Base-by-base conservation (phyloP, 1,284 basidiomycete species). In the Leccinum fallax region DNA sequence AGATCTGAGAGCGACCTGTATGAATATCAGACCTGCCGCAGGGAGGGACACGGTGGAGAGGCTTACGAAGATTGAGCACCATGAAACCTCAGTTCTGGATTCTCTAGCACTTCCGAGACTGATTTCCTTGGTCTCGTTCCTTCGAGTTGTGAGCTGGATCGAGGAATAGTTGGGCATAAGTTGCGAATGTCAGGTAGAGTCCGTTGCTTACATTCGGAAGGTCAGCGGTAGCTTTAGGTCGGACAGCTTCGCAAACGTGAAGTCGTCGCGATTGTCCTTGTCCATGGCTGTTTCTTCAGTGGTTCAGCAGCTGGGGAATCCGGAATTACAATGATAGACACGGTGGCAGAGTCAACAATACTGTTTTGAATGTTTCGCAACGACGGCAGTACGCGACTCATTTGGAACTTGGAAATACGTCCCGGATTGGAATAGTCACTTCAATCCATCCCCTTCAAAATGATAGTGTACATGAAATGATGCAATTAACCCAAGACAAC, bases 211-310 rank as follows among this genome's bases (percentile, higher is more conserved):
- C 93, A 98, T 93, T 73, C 93, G 87, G 73, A 97, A 86, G 4
- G 94, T 93, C 19, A 97, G 85, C 4, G 90, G 92, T 9, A 94
- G 77, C 71, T 92, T 93, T 61, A 98, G 83, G 74, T 97, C 93
- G 61, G 89, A 90, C 46, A 95, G 84, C 72, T 89, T 88, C 15
- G 94, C 94, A 71, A 97, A 96, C 4, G 93, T 95, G 71, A 96
- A 92, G 74, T 96, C 94, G 65, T 89, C 87, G 60, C 87, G 81
- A 67, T 85, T 88, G 71, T 90, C 89, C 70, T 89, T 90, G 76
- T 90, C 89, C 88, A 92, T 91, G 59, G 43, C 9, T 16, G 61
- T 58, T 58, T 24, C 30, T 48, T 49, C 34, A 55, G n/a, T 53
- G 2, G 24, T 13, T 8, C 53, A 6, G 11, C 7, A 11, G 46